Evolutionary conservation across 176 grass and related monocot genomes (phyloP), one percentile per base, ranked within the genome.

Genomic region (Lolium perenne): DNA sequence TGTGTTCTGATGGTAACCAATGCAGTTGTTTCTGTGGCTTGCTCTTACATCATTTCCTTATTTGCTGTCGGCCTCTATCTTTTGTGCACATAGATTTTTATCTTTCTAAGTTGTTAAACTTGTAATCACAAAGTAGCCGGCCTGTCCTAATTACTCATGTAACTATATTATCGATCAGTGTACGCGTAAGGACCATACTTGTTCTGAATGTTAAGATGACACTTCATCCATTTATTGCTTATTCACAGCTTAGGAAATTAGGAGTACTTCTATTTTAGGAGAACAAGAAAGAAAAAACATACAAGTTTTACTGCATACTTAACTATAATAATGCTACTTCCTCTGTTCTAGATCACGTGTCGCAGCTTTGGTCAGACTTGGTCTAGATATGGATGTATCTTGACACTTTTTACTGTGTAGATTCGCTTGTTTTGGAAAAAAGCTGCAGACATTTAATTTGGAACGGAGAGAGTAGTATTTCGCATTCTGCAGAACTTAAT

Each of bases 191-290:
- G 18, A 15, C 17, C 14, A 20, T 56, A 2, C 11, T 77, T 62
- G 20, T 80, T 81, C 11, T 57, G 47, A 22, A 23, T 68, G 10
- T 18, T 26, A 54, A 55, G 13, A 1, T 61, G 70, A 38, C 0
- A 80, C 62, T 55, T 45, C 20, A 32, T 29, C 45, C 1, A 14
- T 23, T 73, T 26, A 38, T 64, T 18, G 8, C 50, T 56, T 25
- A 0, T 13, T 23, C 23, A 14, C 22, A 14, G 11, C 29, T 71
- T 76, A 10, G 57, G 3, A 4, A 60, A 22, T 0, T 22, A 10
- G 15, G 63, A n/a, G 51, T 76, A n/a, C n/a, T n/a, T n/a, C n/a
- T n/a, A 65, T 17, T 87, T 38, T 38, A 8, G 21, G n/a, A 58
- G 15, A 22, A 46, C 0, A 80, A 26, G 59, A 26, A 7, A 53